Percentiles rank a stretch among this genome's conserved stretches.
Conservation (phyloP, 495 filamentous ascomycete species). For the Paragyromitra xinjiangensis region DNA sequence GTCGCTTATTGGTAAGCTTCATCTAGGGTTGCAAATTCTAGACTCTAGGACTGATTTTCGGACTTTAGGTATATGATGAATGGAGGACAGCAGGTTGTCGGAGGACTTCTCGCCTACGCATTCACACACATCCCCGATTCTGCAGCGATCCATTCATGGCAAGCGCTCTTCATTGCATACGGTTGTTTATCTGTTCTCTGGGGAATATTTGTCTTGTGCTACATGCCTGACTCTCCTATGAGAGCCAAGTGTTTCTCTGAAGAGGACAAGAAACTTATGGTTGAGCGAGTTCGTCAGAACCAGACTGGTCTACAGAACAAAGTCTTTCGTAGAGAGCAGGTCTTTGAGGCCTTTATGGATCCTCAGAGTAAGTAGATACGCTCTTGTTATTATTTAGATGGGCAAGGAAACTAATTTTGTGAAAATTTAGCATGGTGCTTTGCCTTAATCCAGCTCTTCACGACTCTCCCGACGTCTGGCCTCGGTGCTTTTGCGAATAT, state of each 20-base stretch:
- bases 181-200: conserved; percentile 64
- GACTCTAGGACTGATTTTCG: conserved; percentile 5
- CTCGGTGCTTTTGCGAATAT: conserved; percentile 74
- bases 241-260: conserved; percentile 62
- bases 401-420: neutral
- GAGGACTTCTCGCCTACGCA: conserved; percentile 67
- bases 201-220: conserved; percentile 59
- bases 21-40: conserved; percentile 65
- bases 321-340: conserved; percentile 71
- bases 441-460: conserved; percentile 69
- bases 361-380: conserved; percentile 58
- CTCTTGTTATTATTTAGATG: neutral
- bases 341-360: conserved; percentile 64
- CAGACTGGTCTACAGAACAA: conserved; percentile 76
- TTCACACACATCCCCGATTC: conserved; percentile 65
- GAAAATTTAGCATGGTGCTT: conserved; percentile 54
- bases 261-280: conserved; percentile 63
- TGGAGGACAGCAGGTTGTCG: conserved; percentile 65
- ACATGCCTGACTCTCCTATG: conserved; percentile 65
- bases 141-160: conserved; percentile 64
- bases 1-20: conserved; percentile 79
- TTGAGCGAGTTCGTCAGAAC: conserved; percentile 70
- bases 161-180: conserved; percentile 69
- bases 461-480: conserved; percentile 73
- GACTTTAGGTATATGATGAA: conserved; percentile 65